Conservation (phyloP, 179 eudicot species). For the Gypsophila paniculata region DNA sequence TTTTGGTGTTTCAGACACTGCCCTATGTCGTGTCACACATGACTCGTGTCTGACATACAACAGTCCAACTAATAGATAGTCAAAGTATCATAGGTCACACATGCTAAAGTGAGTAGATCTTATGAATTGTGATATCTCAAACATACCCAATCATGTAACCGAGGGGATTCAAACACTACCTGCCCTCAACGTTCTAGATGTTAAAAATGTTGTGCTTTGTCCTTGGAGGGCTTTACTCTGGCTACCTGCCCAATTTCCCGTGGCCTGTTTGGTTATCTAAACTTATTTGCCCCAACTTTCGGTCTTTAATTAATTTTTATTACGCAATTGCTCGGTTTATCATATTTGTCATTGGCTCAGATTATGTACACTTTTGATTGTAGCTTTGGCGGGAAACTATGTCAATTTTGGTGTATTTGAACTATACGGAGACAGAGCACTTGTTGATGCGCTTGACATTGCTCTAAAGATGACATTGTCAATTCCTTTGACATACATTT, state of each 20-base stretch:
- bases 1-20: too few relatives aligned
- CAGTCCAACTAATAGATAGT: too few relatives aligned
- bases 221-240: too few relatives aligned
- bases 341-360: background rate
- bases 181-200: background rate
- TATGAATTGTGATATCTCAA: too few relatives aligned
- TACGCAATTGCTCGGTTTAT: background rate
- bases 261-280: background rate
- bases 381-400: conserved; percentile 85
- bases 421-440: conserved; percentile 89
- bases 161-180: background rate
- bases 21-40: too few relatives aligned
- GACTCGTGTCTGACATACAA: too few relatives aligned
- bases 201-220: background rate
- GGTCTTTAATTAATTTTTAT: background rate
- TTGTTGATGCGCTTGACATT: conserved; percentile 76
- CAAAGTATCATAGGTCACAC: too few relatives aligned
- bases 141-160: background rate
- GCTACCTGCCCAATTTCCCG: too few relatives aligned
- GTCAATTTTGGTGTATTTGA: conserved; percentile 88
- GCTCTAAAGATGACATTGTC: conserved; percentile 73
- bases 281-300: too few relatives aligned
- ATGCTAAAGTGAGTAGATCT: too few relatives aligned
- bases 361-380: conserved; percentile 22
- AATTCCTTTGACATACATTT: conserved; percentile 65